phyloP scores from a whole-genome alignment of 768 basidiomycete species.

The Steccherinum ochraceum region DNA sequence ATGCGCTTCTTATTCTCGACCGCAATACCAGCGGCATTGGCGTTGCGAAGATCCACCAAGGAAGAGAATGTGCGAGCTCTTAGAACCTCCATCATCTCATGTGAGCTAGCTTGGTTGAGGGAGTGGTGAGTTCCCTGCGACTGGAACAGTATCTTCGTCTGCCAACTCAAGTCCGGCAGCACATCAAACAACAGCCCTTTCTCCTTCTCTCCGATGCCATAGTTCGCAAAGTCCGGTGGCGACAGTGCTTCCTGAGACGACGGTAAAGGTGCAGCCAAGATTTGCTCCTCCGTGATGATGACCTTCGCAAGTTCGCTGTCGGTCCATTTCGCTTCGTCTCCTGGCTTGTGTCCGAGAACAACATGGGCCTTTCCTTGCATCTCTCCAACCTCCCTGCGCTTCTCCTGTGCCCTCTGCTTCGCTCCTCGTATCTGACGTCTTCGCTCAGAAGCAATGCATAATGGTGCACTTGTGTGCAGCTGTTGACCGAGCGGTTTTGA shows the following conservation, averaged over 20 bases:
- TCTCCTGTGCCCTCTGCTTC: constrained; percentile 35
- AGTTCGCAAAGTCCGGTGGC: constrained; percentile 48
- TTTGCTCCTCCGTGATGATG: constrained; percentile 46
- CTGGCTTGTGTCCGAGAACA: constrained; percentile 65
- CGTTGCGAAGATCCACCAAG: constrained; percentile 80
- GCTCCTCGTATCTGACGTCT: constrained; percentile 22
- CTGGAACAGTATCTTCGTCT: constrained; percentile 1
- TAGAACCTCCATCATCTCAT: constrained; percentile 24
- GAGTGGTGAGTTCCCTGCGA: background rate
- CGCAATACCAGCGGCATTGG: constrained; percentile 80
- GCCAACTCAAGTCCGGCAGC: constrained; percentile 50
- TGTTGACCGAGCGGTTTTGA: constrained; percentile 22
- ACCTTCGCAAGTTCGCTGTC: constrained; percentile 58
- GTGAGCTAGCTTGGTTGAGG: constrained; percentile 12
- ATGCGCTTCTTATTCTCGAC: constrained; percentile 82
- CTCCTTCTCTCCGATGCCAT: constrained; percentile 56
- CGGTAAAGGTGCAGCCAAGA: constrained; percentile 14
- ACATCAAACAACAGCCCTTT: constrained; percentile 60
- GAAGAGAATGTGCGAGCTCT: constrained; percentile 57
- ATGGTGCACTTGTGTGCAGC: constrained; percentile 38
- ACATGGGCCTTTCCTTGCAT: constrained; percentile 55
- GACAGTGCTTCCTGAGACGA: background rate
- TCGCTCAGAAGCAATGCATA: background rate
- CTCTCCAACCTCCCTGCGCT: constrained; percentile 16
- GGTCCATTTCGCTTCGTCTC: constrained; percentile 63